Evolutionary conservation across 1,284 basidiomycete species (phyloP).

Genomic region (Microbotryum lychnidis-dioicae): DNA sequence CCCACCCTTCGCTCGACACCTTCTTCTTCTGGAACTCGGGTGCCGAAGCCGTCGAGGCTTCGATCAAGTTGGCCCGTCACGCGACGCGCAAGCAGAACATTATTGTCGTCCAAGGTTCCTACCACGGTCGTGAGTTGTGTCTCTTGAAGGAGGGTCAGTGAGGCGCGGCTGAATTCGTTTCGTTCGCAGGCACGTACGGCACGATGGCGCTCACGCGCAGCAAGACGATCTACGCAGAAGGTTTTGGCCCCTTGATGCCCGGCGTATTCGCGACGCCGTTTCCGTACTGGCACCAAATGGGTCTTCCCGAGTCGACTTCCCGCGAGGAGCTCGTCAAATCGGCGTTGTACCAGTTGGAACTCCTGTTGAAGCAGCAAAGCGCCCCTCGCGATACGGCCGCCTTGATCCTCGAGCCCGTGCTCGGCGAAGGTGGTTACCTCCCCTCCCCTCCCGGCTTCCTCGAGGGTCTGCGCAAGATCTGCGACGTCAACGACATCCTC

Average conservation of each 20-base stretch:
- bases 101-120: slow-evolving; percentile 80
- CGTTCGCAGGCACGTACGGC: slow-evolving; percentile 44
- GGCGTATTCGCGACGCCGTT: slow-evolving; percentile 74
- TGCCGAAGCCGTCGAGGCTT: slow-evolving; percentile 77
- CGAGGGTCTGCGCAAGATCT: slow-evolving; percentile 67
- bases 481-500: slow-evolving; percentile 72
- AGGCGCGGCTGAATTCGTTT: neutral
- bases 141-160: neutral
- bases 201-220: slow-evolving; percentile 81
- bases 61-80: slow-evolving; percentile 64
- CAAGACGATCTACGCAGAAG: slow-evolving; percentile 81
- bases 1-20: slow-evolving; percentile 76
- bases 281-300: slow-evolving; percentile 89
- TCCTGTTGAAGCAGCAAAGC: slow-evolving; percentile 75
- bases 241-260: slow-evolving; percentile 72
- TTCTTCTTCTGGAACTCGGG: slow-evolving; percentile 89
- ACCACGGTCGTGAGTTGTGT: slow-evolving; percentile 57
- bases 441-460: slow-evolving; percentile 76
- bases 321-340: slow-evolving; percentile 58
- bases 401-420: slow-evolving; percentile 81
- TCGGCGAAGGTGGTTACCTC: slow-evolving; percentile 67
- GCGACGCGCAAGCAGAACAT: slow-evolving; percentile 76
- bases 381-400: slow-evolving; percentile 80
- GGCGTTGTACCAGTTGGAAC: slow-evolving; percentile 60
- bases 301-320: slow-evolving; percentile 55